phyloP scores from a whole-genome alignment of 2,329 filamentous ascomycete species.

The Trichoderma simmonsii region DNA sequence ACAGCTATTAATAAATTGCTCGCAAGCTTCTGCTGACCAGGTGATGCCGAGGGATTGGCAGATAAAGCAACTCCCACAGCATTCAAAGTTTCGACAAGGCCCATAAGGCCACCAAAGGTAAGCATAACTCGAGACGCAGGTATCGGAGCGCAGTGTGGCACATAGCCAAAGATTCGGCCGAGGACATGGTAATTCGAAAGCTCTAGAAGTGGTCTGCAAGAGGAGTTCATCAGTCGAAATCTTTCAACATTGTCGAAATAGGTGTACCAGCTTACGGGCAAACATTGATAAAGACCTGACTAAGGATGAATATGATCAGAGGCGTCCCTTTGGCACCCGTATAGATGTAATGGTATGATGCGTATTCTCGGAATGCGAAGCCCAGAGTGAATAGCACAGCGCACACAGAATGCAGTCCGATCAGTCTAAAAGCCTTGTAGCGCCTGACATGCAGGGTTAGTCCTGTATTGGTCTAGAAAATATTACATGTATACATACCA shows the following conservation, averaged over 20 bases:
- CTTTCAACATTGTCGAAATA: background rate
- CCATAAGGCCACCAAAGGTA: background rate
- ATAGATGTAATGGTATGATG: background rate
- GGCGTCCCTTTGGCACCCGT: background rate
- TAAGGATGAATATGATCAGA: background rate
- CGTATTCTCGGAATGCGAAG: background rate
- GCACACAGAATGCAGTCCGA: background rate
- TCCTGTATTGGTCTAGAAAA: too few species aligned
- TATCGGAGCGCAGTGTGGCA: background rate
- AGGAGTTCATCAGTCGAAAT: background rate
- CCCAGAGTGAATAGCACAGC: background rate
- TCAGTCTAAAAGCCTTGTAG: background rate
- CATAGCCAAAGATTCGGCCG: background rate
- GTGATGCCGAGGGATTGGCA: background rate
- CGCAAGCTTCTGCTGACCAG: background rate
- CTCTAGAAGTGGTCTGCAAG: background rate
- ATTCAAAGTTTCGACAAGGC: background rate
- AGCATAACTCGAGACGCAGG: background rate
- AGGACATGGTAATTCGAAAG: slow-evolving; percentile 1
- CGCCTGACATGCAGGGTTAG: background rate
- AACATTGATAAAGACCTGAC: background rate
- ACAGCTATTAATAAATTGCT: background rate
- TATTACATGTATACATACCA: background rate
- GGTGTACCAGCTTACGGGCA: background rate
- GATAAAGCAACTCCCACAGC: background rate